A percentile compares a stretch with the other conserved stretches of the same genome.
Evolutionary conservation across 2,329 filamentous ascomycete genomes (phyloP).

Genomic region (Apiospora rasikravindrae): DNA sequence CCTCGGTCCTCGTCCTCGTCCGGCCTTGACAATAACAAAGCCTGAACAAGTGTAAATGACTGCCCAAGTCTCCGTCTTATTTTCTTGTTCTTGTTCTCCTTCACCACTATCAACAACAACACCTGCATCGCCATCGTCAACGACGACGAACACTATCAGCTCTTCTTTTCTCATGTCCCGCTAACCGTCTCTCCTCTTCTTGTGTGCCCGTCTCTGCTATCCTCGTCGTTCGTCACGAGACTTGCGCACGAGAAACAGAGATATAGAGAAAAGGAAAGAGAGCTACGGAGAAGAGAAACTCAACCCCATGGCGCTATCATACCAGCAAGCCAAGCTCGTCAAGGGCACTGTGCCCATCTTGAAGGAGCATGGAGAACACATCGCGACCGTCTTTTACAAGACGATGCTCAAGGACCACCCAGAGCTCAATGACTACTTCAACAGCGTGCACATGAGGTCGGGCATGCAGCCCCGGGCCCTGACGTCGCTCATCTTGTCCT

Average conservation of each 20-base stretch:
- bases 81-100: neutral
- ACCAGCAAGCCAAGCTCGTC: constrained; percentile 67
- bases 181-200: neutral
- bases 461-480: constrained; percentile 67
- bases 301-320: constrained; percentile 45
- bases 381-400: constrained; percentile 75
- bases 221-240: neutral
- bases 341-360: constrained; percentile 74
- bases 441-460: constrained; percentile 67
- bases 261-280: neutral
- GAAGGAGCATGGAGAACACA: constrained; percentile 68
- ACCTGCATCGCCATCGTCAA: neutral
- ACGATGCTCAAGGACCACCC: constrained; percentile 70
- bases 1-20: neutral
- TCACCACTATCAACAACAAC: neutral
- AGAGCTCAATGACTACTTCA: constrained; percentile 73
- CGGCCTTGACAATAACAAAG: neutral
- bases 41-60: constrained; percentile 2
- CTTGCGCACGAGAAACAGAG: neutral
- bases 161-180: neutral
- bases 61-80: neutral
- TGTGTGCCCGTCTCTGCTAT: neutral
- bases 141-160: neutral
- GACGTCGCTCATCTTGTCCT: constrained; percentile 69
- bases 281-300: neutral